Base-by-base conservation (phyloP, 1,284 basidiomycete genomes). In the Tausonia pullulans region DNA sequence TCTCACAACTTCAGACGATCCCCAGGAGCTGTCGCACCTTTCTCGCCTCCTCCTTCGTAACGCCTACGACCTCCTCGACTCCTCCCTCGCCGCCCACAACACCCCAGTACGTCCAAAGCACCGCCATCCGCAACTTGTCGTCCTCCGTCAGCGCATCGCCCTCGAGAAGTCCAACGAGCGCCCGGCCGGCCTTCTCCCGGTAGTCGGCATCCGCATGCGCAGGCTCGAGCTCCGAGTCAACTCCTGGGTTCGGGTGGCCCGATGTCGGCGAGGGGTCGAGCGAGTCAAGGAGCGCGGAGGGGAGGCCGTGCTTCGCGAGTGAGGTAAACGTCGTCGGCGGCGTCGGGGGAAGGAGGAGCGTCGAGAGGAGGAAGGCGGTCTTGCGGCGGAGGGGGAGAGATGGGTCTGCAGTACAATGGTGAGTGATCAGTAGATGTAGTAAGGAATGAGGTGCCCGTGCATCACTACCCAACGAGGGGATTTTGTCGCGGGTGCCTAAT, bases 321-420 rank as follows among this genome's bases (percentile, higher is more conserved):
- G 85, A 86, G 40, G 73, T 68, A 40, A 82, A 71, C 5, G 64
- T 57, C n/a, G 65, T 55, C 3, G 55, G 10, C n/a, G 65, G 60
- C 5, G 79, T 76, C 41, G 48, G 73, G 11, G 90, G 88, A 3
- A 84, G 79, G 61, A 95, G 81, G 58, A 97, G 82, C 0, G 85
- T 81, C 69, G 84, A 86, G 62, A 97, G 79, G 16, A 98, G 81
- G 78, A 97, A 98, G 0, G 86, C 83, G 1, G 85, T 81, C 77
- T 97, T 98, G 63, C 91, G 81, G 14, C 91, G 83, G 57, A 97
- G 82, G 16, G 79, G 78, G 54, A 88, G 84, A 65, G 88, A 86
- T 2, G 87, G 84, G 74, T 97, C 93, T 83, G 60, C 45, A 67
- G 72, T 75, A 39, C 72, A 73, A 66, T 62, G 58, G 58, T 56